A percentile compares a stretch with the other conserved stretches of the same genome.
These are phyloP conservation scores for Chrysoporthe deuterocubensis DNA, from an alignment of 2,329 filamentous ascomycete species.

Conservation along the genomic window DNA sequence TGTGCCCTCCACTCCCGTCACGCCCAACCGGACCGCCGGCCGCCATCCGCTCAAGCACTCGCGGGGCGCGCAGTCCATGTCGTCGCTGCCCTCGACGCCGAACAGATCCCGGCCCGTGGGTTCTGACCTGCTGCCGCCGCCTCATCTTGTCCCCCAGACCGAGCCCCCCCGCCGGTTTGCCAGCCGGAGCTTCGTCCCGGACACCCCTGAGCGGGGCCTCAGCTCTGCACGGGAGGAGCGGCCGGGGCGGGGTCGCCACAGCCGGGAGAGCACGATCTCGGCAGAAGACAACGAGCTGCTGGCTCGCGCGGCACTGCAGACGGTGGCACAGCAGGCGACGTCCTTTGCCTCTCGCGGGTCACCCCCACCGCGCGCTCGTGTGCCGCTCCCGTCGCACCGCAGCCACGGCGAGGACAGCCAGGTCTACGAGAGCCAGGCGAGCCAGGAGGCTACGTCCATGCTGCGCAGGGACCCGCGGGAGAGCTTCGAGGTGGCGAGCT, in stretches of 20 bases:
- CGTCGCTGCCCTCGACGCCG: constrained; percentile 81
- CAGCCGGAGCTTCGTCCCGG: constrained; percentile 45
- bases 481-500: constrained; percentile 55
- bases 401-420: constrained; percentile 56
- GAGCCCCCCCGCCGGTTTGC: constrained; percentile 56
- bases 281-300: constrained; percentile 65
- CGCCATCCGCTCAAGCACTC: constrained; percentile 66
- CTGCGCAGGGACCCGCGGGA: constrained; percentile 63
- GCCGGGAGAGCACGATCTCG: constrained; percentile 86
- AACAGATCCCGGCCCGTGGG: constrained; percentile 52
- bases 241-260: constrained; percentile 61
- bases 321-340: constrained; percentile 46
- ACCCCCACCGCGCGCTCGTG: constrained; percentile 20
- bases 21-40: constrained; percentile 46
- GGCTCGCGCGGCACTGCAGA: constrained; percentile 57
- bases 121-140: constrained; percentile 62
- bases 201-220: constrained; percentile 45
- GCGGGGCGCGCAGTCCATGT: constrained; percentile 80
- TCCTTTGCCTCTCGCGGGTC: constrained; percentile 35
- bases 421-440: constrained; percentile 75
- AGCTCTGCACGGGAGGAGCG: constrained; percentile 36
- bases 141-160: constrained; percentile 64
- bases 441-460: constrained; percentile 76
- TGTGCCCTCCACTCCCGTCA: constrained; percentile 71
- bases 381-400: constrained; percentile 28